Conservation (phyloP, 768 basidiomycete species). For the Tricholoma matsutake region DNA sequence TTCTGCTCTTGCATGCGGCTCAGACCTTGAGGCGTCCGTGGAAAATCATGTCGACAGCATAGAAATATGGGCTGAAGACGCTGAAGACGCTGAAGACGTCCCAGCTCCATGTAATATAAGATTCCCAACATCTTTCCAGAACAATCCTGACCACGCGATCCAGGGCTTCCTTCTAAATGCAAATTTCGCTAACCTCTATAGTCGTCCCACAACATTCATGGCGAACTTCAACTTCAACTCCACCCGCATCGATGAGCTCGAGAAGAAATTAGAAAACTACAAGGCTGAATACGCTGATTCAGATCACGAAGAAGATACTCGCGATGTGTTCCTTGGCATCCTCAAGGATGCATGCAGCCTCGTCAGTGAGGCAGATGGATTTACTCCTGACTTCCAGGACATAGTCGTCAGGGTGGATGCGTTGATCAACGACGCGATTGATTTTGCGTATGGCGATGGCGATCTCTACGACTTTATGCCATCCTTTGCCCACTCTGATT, state of each 20-base stretch:
- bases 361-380: background rate
- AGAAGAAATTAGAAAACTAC: background rate
- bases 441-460: background rate
- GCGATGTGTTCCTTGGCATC: background rate
- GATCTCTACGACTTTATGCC: background rate
- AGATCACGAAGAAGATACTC: background rate
- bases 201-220: background rate
- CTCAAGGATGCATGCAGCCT: slow-evolving; percentile 1
- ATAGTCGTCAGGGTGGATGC: background rate
- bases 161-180: too few species aligned
- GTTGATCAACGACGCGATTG: slow-evolving; percentile 2
- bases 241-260: background rate
- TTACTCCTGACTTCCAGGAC: slow-evolving; percentile 1
- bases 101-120: too few species aligned
- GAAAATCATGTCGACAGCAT: too few species aligned
- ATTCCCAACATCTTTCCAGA: too few species aligned
- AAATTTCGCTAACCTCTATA: too few species aligned
- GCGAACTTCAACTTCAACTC: background rate
- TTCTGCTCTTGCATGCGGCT: too few species aligned
- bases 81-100: too few species aligned
- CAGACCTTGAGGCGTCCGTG: too few species aligned
- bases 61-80: too few species aligned
- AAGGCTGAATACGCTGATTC: background rate
- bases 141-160: too few species aligned
- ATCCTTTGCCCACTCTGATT: slow-evolving; percentile 9